A percentile compares a stretch with the other conserved stretches of the same genome.
phyloP scores from a whole-genome alignment of 1,139 yeast species.

The Yamadazyma triangularis region DNA sequence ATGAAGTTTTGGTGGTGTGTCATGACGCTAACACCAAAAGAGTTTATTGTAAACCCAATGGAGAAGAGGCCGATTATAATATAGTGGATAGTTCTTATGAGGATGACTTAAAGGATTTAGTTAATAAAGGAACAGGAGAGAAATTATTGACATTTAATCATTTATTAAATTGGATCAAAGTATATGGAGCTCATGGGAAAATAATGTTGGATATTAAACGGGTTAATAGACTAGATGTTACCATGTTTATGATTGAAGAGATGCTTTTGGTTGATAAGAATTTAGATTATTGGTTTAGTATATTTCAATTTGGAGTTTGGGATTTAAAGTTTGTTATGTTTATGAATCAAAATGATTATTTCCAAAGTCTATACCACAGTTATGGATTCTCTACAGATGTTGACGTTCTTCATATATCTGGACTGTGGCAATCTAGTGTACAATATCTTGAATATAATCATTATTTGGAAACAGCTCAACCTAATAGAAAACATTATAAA shows the following conservation, averaged over 20 bases:
- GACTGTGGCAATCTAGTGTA: slow-evolving; percentile 31
- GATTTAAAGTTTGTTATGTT: slow-evolving; percentile 57
- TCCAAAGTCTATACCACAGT: slow-evolving; percentile 21
- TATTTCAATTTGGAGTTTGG: slow-evolving; percentile 83
- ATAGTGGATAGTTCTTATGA: slow-evolving; percentile 39
- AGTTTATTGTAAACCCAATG: slow-evolving; percentile 50
- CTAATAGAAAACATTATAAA: slow-evolving; percentile 22
- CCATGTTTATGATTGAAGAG: slow-evolving; percentile 48
- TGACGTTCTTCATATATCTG: slow-evolving; percentile 35
- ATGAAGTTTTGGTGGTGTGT: slow-evolving; percentile 67
- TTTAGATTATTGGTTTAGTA: slow-evolving; percentile 59
- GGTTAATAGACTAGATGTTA: slow-evolving; percentile 57
- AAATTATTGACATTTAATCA: slow-evolving; percentile 59
- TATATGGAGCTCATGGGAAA: slow-evolving; percentile 23
- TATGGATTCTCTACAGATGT: slow-evolving; percentile 18
- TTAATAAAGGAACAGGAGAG: slow-evolving; percentile 53
- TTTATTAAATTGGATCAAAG: slow-evolving; percentile 54
- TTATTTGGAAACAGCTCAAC: slow-evolving; percentile 24
- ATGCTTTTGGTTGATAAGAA: slow-evolving; percentile 47
- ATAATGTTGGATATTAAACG: slow-evolving; percentile 83
- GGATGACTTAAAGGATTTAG: slow-evolving; percentile 43
- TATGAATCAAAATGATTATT: slow-evolving; percentile 36
- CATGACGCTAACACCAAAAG: slow-evolving; percentile 66
- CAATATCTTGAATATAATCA: slow-evolving; percentile 34
- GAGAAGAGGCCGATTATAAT: slow-evolving; percentile 33